Evolutionary conservation across 352 stramenopile species (phyloP).

Genomic region (Aphanomyces cochlioides): DNA sequence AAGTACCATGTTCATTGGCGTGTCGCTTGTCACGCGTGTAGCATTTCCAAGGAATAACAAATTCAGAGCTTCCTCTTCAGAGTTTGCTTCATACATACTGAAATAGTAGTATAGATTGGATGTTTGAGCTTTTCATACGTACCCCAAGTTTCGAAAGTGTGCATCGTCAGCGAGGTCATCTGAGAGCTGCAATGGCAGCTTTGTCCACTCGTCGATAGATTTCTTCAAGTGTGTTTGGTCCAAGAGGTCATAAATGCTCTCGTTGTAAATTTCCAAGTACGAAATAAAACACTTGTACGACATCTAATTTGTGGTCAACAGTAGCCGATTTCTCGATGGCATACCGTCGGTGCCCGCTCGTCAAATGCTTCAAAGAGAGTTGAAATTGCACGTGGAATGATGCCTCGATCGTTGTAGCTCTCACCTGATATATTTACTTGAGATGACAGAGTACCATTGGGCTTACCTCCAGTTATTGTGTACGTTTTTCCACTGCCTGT

Average conservation of each 20-base stretch:
- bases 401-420: conserved; percentile 92
- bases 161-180: conserved; percentile 76
- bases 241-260: conserved; percentile 93
- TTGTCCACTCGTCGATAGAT: conserved; percentile 78
- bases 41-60: conserved; percentile 95
- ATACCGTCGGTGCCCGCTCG: conserved; percentile 41
- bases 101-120: neutral
- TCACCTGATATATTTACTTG: conserved; percentile 48
- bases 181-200: conserved; percentile 53
- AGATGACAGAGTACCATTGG: no score
- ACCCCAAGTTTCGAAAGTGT: conserved; percentile 76
- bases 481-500: conserved; percentile 73
- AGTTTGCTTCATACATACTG: conserved; percentile 74
- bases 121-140: neutral
- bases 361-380: conserved; percentile 89
- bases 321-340: no score
- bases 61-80: conserved; percentile 93
- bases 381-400: conserved; percentile 92
- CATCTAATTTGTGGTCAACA: neutral
- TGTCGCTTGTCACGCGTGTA: conserved; percentile 94
- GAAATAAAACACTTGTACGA: conserved; percentile 89
- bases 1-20: conserved; percentile 91
- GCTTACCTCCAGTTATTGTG: conserved; percentile 57
- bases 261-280: conserved; percentile 97
- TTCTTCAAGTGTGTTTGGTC: conserved; percentile 54